These are phyloP conservation scores for Plasmodium gonderi DNA, from an alignment of 169 alveolate species.

Conservation along the genomic window DNA sequence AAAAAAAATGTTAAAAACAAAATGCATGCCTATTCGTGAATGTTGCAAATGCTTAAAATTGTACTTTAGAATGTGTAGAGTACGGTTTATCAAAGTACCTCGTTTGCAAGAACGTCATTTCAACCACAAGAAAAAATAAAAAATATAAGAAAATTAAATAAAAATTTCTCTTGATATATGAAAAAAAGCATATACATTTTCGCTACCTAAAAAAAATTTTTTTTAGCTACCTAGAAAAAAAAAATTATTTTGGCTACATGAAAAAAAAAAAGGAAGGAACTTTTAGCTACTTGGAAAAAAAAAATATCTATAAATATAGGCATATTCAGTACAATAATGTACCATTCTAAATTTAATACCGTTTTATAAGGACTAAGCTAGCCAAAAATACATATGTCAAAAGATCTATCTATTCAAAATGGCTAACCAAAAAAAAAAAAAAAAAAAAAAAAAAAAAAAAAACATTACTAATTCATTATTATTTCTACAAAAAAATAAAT, in stretches of 20 bases:
- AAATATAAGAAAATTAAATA: too few species aligned
- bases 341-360: neutral
- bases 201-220: neutral
- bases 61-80: neutral
- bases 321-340: neutral
- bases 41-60: neutral
- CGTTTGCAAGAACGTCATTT: neutral
- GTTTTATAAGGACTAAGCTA: neutral
- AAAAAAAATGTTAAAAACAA: neutral
- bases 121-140: neutral
- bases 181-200: neutral
- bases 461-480: neutral
- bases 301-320: neutral
- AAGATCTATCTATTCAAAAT: neutral
- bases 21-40: neutral
- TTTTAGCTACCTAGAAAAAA: neutral
- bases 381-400: neutral
- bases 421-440: neutral
- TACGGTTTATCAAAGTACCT: neutral
- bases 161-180: neutral
- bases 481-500: neutral
- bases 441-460: constrained; percentile 1
- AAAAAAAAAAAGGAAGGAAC: neutral
- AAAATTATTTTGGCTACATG: constrained; percentile 8
- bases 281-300: constrained; percentile 1